Conservation (phyloP, 208 protist species). For the Crithidia expoeki region DNA sequence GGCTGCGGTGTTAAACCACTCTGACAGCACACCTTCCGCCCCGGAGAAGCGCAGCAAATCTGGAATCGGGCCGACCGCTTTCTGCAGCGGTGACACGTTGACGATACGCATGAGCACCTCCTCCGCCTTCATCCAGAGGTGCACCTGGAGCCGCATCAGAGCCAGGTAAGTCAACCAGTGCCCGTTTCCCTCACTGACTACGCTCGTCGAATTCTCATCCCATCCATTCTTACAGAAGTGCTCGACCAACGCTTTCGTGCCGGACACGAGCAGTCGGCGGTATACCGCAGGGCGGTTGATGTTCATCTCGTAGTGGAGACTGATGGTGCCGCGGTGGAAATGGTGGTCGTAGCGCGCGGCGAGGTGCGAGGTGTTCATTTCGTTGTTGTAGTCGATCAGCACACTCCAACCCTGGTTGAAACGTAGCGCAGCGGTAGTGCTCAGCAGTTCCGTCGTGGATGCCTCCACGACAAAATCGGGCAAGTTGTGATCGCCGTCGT, state of each 20-base stretch:
- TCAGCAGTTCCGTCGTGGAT: slow-evolving; percentile 40
- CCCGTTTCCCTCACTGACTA: slow-evolving; percentile 28
- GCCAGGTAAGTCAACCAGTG: slow-evolving; percentile 62
- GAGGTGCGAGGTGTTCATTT: slow-evolving; percentile 50
- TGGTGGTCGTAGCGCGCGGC: slow-evolving; percentile 63
- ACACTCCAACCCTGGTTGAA: slow-evolving; percentile 88
- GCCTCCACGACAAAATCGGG: slow-evolving; percentile 37
- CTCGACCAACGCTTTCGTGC: slow-evolving; percentile 72
- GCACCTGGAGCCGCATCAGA: slow-evolving; percentile 64
- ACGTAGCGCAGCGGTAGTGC: slow-evolving; percentile 63
- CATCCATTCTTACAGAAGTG: slow-evolving; percentile 53
- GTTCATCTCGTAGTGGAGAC: slow-evolving; percentile 79
- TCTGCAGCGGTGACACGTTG: slow-evolving; percentile 14
- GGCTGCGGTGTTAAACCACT: slow-evolving; percentile 67
- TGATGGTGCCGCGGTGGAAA: slow-evolving; percentile 72
- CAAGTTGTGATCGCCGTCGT: slow-evolving; percentile 51
- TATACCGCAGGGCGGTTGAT: slow-evolving; percentile 68
- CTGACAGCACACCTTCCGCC: slow-evolving; percentile 47
- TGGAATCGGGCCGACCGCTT: slow-evolving; percentile 17
- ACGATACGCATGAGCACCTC: slow-evolving; percentile 55
- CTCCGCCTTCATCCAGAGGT: slow-evolving; percentile 71
- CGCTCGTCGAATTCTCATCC: slow-evolving; percentile 24
- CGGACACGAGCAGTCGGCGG: slow-evolving; percentile 70
- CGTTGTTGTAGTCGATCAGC: slow-evolving; percentile 67
- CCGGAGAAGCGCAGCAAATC: slow-evolving; percentile 51